A percentile compares a stretch with the other conserved stretches of the same genome.
These are phyloP conservation scores for Combretum micranthum DNA, from an alignment of 345 rosid species.

Conservation along the genomic window DNA sequence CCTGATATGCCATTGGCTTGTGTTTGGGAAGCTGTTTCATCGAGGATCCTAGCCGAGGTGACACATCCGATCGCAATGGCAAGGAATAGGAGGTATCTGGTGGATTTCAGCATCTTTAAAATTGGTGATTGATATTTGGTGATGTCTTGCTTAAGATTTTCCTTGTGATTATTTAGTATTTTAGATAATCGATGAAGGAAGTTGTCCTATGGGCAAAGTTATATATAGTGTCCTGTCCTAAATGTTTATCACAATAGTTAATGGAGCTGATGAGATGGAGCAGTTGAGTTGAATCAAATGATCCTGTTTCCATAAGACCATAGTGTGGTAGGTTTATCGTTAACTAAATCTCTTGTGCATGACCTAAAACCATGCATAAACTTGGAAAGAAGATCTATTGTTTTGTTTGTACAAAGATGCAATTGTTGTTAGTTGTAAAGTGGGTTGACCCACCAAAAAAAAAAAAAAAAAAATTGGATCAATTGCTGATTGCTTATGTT, in stretches of 20 bases:
- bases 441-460: too few species aligned
- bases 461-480: too few species aligned
- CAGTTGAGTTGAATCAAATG: conserved; percentile 33
- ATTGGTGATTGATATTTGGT: conserved; percentile 16
- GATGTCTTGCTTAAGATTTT: conserved; percentile 22
- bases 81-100: conserved; percentile 31
- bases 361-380: background rate
- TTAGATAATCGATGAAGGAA: too few species aligned
- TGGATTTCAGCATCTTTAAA: conserved; percentile 13
- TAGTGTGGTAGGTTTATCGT: conserved; percentile 14
- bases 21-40: conserved; percentile 14
- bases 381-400: background rate
- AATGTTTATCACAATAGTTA: background rate
- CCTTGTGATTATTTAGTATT: background rate
- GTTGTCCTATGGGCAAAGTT: background rate
- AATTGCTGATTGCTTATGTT: too few species aligned
- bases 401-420: background rate
- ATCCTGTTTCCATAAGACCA: background rate
- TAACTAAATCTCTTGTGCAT: conserved; percentile 16
- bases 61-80: conserved; percentile 26
- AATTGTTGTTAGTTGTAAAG: too few species aligned
- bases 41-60: conserved; percentile 57
- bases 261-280: conserved; percentile 27
- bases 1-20: conserved; percentile 10
- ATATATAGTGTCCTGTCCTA: conserved; percentile 12